Percentiles rank a stretch among this genome's conserved stretches.
Conservation (phyloP, 192 early-diverging fungal species). For the Rhizoclosmatium sp. region DNA sequence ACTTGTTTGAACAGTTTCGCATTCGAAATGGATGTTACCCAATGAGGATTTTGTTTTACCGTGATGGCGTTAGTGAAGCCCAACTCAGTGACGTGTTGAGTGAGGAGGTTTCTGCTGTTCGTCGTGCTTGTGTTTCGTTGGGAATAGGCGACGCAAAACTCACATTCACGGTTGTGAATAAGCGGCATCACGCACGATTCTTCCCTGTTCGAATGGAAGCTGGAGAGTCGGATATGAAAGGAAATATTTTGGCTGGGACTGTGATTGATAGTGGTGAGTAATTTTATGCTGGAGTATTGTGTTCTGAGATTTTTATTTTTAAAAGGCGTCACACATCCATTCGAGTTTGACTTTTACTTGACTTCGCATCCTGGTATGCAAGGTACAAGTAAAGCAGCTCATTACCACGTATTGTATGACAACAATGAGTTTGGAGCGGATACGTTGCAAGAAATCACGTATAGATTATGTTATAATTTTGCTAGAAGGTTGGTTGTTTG, state of each 20-base stretch:
- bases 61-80: conserved; percentile 79
- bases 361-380: conserved; percentile 47
- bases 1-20: conserved; percentile 71
- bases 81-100: conserved; percentile 74
- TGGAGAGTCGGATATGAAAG: conserved; percentile 43
- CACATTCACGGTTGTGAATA: conserved; percentile 78
- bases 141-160: conserved; percentile 21
- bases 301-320: not conserved
- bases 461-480: conserved; percentile 44
- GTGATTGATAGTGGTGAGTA: conserved; percentile 47
- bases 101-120: conserved; percentile 74
- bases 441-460: conserved; percentile 51
- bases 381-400: conserved; percentile 51
- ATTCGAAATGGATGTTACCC: conserved; percentile 68
- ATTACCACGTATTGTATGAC: conserved; percentile 58
- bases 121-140: conserved; percentile 48
- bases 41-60: conserved; percentile 81
- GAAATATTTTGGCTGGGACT: conserved; percentile 58
- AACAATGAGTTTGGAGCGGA: conserved; percentile 53
- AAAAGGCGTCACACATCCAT: conserved; percentile 43
- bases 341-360: conserved; percentile 50
- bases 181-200: conserved; percentile 81
- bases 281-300: conserved; percentile 19
- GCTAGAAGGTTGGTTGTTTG: conserved; percentile 29
- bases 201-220: conserved; percentile 45